Percentiles rank a stretch among this genome's conserved stretches.
Evolutionary conservation across 352 stramenopile genomes (phyloP).

Genomic region (Globisporangium canariense): DNA sequence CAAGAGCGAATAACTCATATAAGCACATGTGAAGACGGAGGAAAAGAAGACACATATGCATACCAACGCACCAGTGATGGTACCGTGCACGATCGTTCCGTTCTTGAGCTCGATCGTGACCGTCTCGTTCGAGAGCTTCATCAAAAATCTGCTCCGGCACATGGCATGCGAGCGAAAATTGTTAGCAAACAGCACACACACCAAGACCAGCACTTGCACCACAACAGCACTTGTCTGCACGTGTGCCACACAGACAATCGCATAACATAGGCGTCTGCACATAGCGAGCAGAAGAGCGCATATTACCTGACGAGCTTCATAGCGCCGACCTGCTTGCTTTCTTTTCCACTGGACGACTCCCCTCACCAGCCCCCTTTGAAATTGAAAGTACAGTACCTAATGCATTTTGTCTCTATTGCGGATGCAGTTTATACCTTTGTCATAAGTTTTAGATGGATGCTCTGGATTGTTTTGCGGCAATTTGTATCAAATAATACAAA

Average conservation of each 20-base stretch:
- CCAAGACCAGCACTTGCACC: neutral
- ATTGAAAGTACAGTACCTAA: neutral
- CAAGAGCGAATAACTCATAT: conserved; percentile 3
- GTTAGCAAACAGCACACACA: neutral
- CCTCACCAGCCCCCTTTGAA: neutral
- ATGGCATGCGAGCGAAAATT: neutral
- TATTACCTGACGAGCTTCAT: conserved; percentile 10
- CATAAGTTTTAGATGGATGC: neutral
- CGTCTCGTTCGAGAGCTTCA: conserved; percentile 99
- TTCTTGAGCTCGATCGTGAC: conserved; percentile 99
- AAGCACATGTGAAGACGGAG: neutral
- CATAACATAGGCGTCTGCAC: too few species aligned
- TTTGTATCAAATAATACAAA: too few species aligned
- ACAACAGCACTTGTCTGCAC: neutral
- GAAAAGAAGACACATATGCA: neutral
- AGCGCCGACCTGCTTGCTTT: conserved; percentile 6
- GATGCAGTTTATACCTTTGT: neutral
- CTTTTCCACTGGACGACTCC: conserved; percentile 8
- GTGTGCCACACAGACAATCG: neutral
- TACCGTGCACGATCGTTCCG: conserved; percentile 98
- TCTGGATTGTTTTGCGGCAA: too few species aligned
- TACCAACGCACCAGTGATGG: conserved; percentile 85
- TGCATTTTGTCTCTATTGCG: neutral
- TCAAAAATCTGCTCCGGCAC: conserved; percentile 85
- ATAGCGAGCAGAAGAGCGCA: neutral